phyloP scores from a whole-genome alignment of 1,139 yeast species.

The Pichia sp. region DNA sequence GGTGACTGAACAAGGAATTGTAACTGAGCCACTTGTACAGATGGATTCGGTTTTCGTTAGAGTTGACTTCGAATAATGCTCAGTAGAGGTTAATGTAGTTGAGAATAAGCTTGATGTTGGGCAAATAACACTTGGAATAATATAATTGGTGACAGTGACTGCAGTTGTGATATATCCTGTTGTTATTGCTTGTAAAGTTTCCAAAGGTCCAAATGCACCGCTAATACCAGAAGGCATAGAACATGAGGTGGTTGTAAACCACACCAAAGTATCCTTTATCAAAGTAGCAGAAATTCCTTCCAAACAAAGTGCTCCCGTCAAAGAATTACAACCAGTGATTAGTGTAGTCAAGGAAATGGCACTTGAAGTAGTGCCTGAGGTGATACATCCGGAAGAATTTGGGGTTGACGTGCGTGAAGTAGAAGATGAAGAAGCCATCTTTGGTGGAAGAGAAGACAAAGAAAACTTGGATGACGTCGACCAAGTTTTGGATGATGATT shows the following conservation, averaged over 20 bases:
- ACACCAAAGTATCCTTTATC: slow-evolving; percentile 7
- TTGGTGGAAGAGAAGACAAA: not conserved
- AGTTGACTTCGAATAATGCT: not conserved
- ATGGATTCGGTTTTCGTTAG: not conserved
- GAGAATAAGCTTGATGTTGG: slow-evolving; percentile 1
- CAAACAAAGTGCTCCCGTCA: slow-evolving; percentile 6
- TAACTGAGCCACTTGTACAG: not conserved
- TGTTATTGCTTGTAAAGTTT: not conserved
- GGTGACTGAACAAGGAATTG: not conserved
- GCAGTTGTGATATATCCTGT: not conserved
- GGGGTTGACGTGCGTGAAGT: not conserved
- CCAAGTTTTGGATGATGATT: too few species aligned
- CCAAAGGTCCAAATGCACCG: slow-evolving; percentile 15
- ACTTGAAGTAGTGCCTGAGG: not conserved
- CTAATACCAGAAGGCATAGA: slow-evolving; percentile 10
- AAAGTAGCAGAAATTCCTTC: slow-evolving; percentile 12
- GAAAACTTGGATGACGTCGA: not conserved
- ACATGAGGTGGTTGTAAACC: slow-evolving; percentile 16
- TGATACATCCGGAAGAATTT: not conserved
- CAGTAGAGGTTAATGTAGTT: not conserved
- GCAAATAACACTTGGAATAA: slow-evolving; percentile 13
- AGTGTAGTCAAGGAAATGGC: not conserved
- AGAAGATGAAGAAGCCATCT: slow-evolving; percentile 5
- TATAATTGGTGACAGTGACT: slow-evolving; percentile 3
- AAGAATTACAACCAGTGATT: slow-evolving; percentile 6